These are phyloP conservation scores for Penicillium silybi DNA, from an alignment of 495 filamentous ascomycete species.

Conservation along the genomic window DNA sequence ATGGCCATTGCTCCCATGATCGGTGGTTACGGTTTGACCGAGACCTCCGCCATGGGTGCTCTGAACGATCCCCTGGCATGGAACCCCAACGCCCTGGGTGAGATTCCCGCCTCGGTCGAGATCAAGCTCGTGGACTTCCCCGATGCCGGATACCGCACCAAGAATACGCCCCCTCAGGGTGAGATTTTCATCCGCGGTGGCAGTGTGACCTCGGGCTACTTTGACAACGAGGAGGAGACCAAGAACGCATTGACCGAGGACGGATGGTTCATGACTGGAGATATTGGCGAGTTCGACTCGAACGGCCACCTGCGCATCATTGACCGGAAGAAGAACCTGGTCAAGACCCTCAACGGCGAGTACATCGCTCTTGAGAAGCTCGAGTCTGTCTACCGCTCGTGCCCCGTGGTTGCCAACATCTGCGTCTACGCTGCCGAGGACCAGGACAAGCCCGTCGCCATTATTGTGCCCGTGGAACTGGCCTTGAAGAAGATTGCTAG, in stretches of 20 bases:
- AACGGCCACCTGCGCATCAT: constrained; percentile 84
- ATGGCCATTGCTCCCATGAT: constrained; percentile 88
- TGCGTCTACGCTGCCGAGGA: constrained; percentile 83
- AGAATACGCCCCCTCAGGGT: constrained; percentile 87
- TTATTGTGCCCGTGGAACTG: constrained; percentile 86
- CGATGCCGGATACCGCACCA: constrained; percentile 86
- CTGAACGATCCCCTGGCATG: constrained; percentile 88
- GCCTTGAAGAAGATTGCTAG: constrained; percentile 80
- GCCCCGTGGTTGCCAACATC: constrained; percentile 85
- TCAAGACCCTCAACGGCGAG: constrained; percentile 94
- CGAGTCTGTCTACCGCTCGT: constrained; percentile 87
- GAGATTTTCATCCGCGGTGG: constrained; percentile 90
- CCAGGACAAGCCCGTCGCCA: constrained; percentile 83
- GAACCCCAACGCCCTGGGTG: constrained; percentile 77
- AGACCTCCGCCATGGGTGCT: constrained; percentile 91
- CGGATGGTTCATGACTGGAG: constrained; percentile 95
- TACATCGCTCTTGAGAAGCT: constrained; percentile 99
- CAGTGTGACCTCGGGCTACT: constrained; percentile 70
- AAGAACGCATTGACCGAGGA: constrained; percentile 67
- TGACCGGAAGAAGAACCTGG: constrained; percentile 96
- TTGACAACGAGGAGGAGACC: constrained; percentile 80
- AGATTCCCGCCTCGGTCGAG: constrained; percentile 77
- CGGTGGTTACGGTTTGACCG: constrained; percentile 92
- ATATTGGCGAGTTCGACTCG: constrained; percentile 85
- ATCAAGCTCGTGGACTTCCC: constrained; percentile 93